A percentile compares a stretch with the other conserved stretches of the same genome.
Evolutionary conservation across 2,329 filamentous ascomycete species (phyloP).

Genomic region (Pyricularia sp.): DNA sequence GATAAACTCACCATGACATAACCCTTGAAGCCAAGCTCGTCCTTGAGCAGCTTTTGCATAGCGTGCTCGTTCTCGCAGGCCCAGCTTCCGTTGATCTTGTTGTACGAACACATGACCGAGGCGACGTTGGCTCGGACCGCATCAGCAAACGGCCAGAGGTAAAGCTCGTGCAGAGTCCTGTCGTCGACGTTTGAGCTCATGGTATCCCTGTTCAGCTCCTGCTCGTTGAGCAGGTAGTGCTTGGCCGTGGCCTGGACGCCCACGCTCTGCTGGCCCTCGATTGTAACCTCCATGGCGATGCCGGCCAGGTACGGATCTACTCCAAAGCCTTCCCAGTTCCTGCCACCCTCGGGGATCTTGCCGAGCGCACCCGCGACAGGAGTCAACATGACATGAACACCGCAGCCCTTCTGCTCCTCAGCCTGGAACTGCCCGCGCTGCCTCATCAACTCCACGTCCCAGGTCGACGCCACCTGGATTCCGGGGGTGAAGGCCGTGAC

Average conservation of each 20-base stretch:
- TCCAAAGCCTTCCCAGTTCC: constrained; percentile 80
- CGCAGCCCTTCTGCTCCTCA: constrained; percentile 52
- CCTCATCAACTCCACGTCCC: constrained; percentile 68
- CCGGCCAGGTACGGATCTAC: constrained; percentile 67
- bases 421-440: constrained; percentile 60
- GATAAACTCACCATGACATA: constrained; percentile 26
- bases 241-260: constrained; percentile 44
- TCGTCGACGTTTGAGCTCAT: constrained; percentile 52
- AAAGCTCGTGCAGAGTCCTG: constrained; percentile 57
- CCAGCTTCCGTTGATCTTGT: constrained; percentile 61
- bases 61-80: constrained; percentile 54
- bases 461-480: constrained; percentile 69
- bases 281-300: constrained; percentile 50
- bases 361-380: constrained; percentile 70
- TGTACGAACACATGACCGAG: constrained; percentile 65
- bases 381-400: constrained; percentile 11
- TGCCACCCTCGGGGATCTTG: constrained; percentile 60
- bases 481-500: constrained; percentile 73
- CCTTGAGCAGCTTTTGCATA: constrained; percentile 55
- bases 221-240: constrained; percentile 61
- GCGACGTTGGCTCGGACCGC: constrained; percentile 57
- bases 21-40: constrained; percentile 66
- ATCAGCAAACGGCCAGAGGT: constrained; percentile 61
- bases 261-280: constrained; percentile 44
- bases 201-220: constrained; percentile 49